Conservation (phyloP, 345 rosid species). For the Brassica rapa region DNA sequence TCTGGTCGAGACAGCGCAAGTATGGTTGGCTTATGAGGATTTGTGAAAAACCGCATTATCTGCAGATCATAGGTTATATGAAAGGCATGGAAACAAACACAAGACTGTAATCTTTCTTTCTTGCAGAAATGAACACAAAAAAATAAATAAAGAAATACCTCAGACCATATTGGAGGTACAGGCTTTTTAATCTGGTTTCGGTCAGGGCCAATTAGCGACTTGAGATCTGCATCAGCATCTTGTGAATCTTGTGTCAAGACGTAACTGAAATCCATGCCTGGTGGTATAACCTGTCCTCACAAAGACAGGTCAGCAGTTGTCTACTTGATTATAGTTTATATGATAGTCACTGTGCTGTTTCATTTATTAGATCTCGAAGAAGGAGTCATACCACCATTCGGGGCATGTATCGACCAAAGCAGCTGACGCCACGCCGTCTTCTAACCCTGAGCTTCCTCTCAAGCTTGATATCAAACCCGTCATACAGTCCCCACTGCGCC, state of each 20-base stretch:
- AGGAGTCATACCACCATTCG: slow-evolving; percentile 53
- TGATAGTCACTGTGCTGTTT: slow-evolving; percentile 4
- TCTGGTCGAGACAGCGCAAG: slow-evolving; percentile 92
- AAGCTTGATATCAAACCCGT: slow-evolving; percentile 93
- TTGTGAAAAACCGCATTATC: slow-evolving; percentile 87
- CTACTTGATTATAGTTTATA: background rate
- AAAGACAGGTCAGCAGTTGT: slow-evolving; percentile 35
- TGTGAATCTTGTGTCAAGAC: slow-evolving; percentile 85
- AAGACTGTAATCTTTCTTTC: background rate
- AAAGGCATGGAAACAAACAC: background rate
- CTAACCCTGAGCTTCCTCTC: slow-evolving; percentile 91
- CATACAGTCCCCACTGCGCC: slow-evolving; percentile 98
- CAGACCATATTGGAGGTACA: slow-evolving; percentile 84
- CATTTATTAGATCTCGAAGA: slow-evolving; percentile 18
- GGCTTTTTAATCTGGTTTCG: slow-evolving; percentile 61
- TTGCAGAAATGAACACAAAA: slow-evolving; percentile 8
- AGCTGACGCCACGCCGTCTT: slow-evolving; percentile 83
- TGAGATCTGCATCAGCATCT: slow-evolving; percentile 79
- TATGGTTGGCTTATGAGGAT: slow-evolving; percentile 90
- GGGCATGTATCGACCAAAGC: slow-evolving; percentile 94
- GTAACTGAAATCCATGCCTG: slow-evolving; percentile 98
- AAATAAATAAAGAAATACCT: slow-evolving; percentile 47
- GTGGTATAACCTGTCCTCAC: slow-evolving; percentile 89
- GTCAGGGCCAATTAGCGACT: slow-evolving; percentile 61
- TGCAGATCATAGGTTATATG: slow-evolving; percentile 37